A percentile compares a stretch with the other conserved stretches of the same genome.
These are phyloP conservation scores for Proliferodiscus dingleyae DNA, from an alignment of 2,329 filamentous ascomycete genomes.

Conservation along the genomic window DNA sequence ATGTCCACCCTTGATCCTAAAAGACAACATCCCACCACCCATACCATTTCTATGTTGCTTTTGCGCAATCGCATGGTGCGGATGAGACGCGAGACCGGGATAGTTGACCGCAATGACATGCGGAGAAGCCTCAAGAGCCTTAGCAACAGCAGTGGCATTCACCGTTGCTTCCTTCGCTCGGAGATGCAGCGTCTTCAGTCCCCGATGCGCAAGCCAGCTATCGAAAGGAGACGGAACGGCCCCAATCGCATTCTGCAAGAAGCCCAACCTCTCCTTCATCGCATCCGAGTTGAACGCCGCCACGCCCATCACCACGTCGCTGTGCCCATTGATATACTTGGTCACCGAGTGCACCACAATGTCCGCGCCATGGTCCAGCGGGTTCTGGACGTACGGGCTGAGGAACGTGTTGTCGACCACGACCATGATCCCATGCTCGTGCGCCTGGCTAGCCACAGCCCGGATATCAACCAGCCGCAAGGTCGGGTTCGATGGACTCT, in stretches of 20 bases:
- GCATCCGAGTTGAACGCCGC: constrained; percentile 88
- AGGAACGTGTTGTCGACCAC: constrained; percentile 99
- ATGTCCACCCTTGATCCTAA: constrained; percentile 85
- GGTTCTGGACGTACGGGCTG: constrained; percentile 94
- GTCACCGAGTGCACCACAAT: constrained; percentile 96
- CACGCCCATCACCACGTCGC: constrained; percentile 95
- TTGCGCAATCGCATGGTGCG: constrained; percentile 75
- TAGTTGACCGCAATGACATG: constrained; percentile 92
- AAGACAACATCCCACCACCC: constrained; percentile 96
- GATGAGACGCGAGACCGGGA: constrained; percentile 82
- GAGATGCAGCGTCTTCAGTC: constrained; percentile 93
- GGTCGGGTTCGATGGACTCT: constrained; percentile 91
- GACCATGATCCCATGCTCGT: constrained; percentile 83
- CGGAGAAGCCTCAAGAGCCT: constrained; percentile 71
- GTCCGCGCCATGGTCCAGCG: constrained; percentile 89
- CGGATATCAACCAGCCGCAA: constrained; percentile 89
- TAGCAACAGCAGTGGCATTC: constrained; percentile 76
- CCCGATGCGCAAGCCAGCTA: constrained; percentile 95
- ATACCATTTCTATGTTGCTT: constrained; percentile 92
- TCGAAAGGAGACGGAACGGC: constrained; percentile 94
- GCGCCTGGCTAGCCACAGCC: constrained; percentile 75
- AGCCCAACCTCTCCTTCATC: constrained; percentile 71
- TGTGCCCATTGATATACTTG: constrained; percentile 98
- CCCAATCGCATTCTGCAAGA: constrained; percentile 96
- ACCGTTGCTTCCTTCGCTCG: constrained; percentile 77